Conservation (phyloP, 2,329 filamentous ascomycete species). For the Paecilomyces sp. region DNA sequence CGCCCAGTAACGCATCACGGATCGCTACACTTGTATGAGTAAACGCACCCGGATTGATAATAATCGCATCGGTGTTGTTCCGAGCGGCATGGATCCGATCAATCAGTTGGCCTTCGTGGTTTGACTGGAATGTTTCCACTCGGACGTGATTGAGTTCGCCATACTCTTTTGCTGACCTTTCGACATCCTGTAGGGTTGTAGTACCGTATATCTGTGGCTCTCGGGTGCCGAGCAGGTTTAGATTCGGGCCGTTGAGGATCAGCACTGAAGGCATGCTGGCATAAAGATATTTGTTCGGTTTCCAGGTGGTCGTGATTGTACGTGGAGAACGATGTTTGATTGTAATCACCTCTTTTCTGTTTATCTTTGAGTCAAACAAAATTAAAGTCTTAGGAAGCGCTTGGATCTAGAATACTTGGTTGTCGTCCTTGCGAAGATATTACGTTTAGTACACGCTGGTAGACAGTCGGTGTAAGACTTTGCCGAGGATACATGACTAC, state of each 20-base stretch:
- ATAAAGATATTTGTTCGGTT: not conserved
- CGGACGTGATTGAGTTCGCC: constrained; percentile 42
- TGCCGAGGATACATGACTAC: not conserved
- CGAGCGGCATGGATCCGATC: constrained; percentile 66
- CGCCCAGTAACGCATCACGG: constrained; percentile 64
- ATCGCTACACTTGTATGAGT: constrained; percentile 72
- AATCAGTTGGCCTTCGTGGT: constrained; percentile 68
- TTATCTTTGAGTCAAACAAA: no score
- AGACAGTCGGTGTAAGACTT: not conserved
- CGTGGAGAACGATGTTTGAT: not conserved
- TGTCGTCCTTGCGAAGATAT: not conserved
- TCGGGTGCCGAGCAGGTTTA: constrained; percentile 69
- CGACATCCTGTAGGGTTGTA: constrained; percentile 59
- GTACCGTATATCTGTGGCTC: constrained; percentile 68
- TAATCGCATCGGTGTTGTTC: constrained; percentile 48
- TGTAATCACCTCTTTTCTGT: not conserved
- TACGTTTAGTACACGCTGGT: not conserved
- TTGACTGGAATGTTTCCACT: constrained; percentile 63
- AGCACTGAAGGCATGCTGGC: constrained; percentile 44
- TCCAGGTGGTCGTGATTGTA: not conserved
- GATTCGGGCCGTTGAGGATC: constrained; percentile 74
- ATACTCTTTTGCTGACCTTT: constrained; percentile 42
- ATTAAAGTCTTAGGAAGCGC: not conserved
- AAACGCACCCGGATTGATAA: constrained; percentile 70
- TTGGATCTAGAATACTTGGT: not conserved